These are phyloP conservation scores for Cyamopsis tetragonoloba DNA, from an alignment of 306 rosid genomes.

Conservation along the genomic window DNA sequence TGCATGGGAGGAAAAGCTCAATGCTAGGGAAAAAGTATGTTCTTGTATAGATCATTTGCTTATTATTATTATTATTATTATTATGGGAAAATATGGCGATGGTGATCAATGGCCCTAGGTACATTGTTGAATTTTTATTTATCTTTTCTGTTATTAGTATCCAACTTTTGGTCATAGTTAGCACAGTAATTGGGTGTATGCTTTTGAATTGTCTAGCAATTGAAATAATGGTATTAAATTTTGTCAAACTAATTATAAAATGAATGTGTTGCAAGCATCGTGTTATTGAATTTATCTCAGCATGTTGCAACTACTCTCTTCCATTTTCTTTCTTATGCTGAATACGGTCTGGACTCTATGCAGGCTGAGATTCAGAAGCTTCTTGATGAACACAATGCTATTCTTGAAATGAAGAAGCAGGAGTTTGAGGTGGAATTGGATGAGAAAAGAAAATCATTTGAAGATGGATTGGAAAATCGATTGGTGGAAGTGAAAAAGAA, in stretches of 20 bases:
- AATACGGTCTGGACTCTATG: background rate
- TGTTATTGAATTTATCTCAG: background rate
- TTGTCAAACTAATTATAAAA: background rate
- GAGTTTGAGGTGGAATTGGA: constrained; percentile 78
- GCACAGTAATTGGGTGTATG: background rate
- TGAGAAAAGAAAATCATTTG: constrained; percentile 73
- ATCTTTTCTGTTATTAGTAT: background rate
- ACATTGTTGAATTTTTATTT: background rate
- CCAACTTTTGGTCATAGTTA: background rate
- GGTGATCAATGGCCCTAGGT: background rate
- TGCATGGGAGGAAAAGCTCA: constrained; percentile 65
- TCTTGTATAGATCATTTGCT: constrained; percentile 1
- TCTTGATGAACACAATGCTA: constrained; percentile 69
- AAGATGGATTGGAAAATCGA: constrained; percentile 62
- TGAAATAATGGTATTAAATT: background rate
- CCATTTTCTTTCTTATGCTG: background rate
- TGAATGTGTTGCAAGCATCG: background rate
- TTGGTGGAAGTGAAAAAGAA: constrained; percentile 71
- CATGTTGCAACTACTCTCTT: background rate
- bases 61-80: background rate
- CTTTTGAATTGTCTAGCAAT: constrained; percentile 1
- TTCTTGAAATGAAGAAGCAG: constrained; percentile 59
- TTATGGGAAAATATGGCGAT: background rate
- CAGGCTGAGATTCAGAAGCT: constrained; percentile 88
- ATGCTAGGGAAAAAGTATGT: constrained; percentile 74